A percentile compares a stretch with the other conserved stretches of the same genome.
Conservation (phyloP, 345 rosid species). For the Eutrema heterophyllum region DNA sequence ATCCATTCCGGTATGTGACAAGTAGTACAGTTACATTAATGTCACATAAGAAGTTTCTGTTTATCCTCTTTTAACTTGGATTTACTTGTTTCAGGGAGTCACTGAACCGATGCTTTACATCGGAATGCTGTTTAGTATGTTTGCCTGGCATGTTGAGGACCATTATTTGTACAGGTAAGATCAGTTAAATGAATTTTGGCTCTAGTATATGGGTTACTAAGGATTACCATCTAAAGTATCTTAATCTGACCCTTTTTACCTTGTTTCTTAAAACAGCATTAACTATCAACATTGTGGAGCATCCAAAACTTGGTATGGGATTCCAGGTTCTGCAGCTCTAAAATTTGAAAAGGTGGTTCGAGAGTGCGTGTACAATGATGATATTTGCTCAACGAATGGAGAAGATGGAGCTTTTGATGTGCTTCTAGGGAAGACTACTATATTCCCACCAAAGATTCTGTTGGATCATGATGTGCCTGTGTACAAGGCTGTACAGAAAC, state of each 20-base stretch:
- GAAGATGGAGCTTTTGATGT: conserved; percentile 99
- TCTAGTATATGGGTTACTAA: background rate
- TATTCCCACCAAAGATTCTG: conserved; percentile 90
- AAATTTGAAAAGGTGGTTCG: conserved; percentile 86
- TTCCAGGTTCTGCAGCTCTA: conserved; percentile 94
- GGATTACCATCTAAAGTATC: background rate
- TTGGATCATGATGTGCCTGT: conserved; percentile 85
- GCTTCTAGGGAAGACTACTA: conserved; percentile 92
- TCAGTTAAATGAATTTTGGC: background rate
- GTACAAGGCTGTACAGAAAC: conserved; percentile 94
- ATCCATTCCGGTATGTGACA: conserved; percentile 65
- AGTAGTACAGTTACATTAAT: background rate
- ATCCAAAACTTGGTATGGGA: conserved; percentile 97
- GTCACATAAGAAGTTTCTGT: background rate
- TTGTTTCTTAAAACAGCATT: conserved; percentile 49
- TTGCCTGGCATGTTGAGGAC: conserved; percentile 99
- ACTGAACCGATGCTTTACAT: conserved; percentile 99
- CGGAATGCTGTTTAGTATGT: conserved; percentile 98
- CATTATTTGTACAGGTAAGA: conserved; percentile 94
- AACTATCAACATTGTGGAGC: conserved; percentile 99
- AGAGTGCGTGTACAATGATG: conserved; percentile 73
- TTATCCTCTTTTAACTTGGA: background rate
- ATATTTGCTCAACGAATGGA: conserved; percentile 67
- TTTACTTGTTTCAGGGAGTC: conserved; percentile 72
- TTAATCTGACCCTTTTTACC: background rate